Conservation (phyloP, 345 rosid species). For the Melaleuca quinquenervia region DNA sequence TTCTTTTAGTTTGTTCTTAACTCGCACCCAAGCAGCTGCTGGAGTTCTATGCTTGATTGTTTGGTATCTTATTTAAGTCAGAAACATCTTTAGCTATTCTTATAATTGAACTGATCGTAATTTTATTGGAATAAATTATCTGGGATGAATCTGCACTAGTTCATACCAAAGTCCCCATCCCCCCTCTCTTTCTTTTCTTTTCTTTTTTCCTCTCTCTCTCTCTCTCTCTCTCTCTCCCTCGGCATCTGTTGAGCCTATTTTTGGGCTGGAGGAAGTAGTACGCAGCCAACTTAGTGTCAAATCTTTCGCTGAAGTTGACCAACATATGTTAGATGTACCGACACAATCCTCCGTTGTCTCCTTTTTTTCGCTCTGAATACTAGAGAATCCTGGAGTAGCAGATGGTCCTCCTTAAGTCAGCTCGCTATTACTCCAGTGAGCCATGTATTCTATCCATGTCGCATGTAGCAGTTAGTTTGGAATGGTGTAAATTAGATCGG, state of each 20-base stretch:
- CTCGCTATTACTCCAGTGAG: background rate
- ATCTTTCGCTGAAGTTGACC: background rate
- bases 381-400: background rate
- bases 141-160: background rate
- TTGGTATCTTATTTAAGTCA: background rate
- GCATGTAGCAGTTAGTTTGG: background rate
- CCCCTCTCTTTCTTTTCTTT: rapidly evolving
- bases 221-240: too few species aligned
- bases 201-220: too few species aligned
- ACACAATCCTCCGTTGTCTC: background rate
- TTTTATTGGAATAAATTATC: background rate
- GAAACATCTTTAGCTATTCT: background rate
- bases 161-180: background rate
- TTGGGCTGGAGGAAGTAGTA: background rate
- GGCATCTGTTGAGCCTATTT: background rate
- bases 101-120: background rate
- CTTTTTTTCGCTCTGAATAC: background rate
- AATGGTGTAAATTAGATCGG: background rate
- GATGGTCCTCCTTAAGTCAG: background rate
- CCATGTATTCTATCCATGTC: background rate
- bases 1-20: background rate
- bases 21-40: background rate
- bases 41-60: background rate
- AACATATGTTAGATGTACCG: background rate
- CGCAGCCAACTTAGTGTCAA: background rate